Percentiles rank a stretch among this genome's conserved stretches.
Evolutionary conservation across 139 green algal genomes (phyloP).

Genomic region (Picocystis salinarum): DNA sequence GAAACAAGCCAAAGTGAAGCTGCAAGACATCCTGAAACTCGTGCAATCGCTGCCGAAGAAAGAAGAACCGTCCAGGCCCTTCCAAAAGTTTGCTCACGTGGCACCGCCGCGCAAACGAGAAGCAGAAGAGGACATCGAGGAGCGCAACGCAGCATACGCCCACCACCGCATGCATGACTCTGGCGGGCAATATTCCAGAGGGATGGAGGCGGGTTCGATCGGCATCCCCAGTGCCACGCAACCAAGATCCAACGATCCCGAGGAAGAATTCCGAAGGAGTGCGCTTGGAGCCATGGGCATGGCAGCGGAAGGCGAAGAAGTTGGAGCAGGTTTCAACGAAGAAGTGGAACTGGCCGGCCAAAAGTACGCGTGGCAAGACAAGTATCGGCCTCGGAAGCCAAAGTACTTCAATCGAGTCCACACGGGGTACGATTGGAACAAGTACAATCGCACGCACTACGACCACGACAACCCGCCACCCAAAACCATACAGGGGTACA

Average conservation of each 20-base stretch:
- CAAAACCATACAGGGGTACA: conserved; percentile 97
- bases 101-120: conserved; percentile 6
- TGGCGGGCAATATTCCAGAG: conserved; percentile 2
- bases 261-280: too few relatives aligned
- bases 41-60: not conserved
- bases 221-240: too few relatives aligned
- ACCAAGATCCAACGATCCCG: too few relatives aligned
- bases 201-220: too few relatives aligned
- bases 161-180: not conserved
- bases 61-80: not conserved
- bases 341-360: conserved; percentile 17
- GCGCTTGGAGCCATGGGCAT: too few relatives aligned
- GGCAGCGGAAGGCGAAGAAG: conserved; percentile 5
- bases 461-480: conserved; percentile 95
- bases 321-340: conserved; percentile 11
- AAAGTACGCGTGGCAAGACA: conserved; percentile 97
- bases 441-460: conserved; percentile 99
- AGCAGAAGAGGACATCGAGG: conserved; percentile 4
- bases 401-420: conserved; percentile 99
- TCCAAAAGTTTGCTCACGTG: conserved; percentile 9
- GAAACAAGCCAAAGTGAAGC: conserved; percentile 22
- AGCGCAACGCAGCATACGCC: not conserved
- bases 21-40: conserved; percentile 28
- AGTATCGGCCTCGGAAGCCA: conserved; percentile 87
- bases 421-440: conserved; percentile 97